Evolutionary conservation across 495 filamentous ascomycete genomes (phyloP).

Genomic region (Durotheca rogersii): DNA sequence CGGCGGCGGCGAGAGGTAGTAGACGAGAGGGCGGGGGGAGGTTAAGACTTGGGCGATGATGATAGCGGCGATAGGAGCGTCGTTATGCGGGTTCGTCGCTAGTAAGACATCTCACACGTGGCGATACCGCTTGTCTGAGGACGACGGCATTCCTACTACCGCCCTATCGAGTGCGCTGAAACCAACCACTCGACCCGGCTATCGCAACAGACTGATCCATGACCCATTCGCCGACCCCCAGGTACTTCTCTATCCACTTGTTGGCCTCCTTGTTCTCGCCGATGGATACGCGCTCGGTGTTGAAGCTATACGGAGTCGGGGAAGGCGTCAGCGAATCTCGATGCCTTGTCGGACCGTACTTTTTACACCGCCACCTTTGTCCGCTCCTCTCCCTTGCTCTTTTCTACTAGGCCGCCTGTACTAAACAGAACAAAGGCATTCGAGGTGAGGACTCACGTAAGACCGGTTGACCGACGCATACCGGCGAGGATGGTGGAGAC

Average conservation of each 20-base stretch:
- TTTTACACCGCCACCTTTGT: slow-evolving; percentile 37
- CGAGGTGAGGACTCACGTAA: slow-evolving; percentile 73
- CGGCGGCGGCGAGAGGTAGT: neutral
- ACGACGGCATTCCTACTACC: neutral
- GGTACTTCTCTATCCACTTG: slow-evolving; percentile 91
- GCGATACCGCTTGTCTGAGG: neutral
- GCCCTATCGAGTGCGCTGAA: slow-evolving; percentile 75
- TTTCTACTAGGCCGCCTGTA: no score
- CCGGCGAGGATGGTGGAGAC: slow-evolving; percentile 96
- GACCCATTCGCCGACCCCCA: slow-evolving; percentile 93
- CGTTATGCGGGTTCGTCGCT: neutral
- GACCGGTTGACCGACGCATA: slow-evolving; percentile 91
- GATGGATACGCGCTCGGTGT: slow-evolving; percentile 74
- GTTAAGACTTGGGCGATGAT: neutral
- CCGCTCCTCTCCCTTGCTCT: no score
- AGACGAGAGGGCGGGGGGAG: neutral
- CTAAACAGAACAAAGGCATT: neutral
- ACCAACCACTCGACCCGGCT: slow-evolving; percentile 81
- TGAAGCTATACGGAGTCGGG: no score
- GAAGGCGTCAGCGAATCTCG: no score
- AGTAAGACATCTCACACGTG: neutral
- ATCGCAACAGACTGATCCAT: slow-evolving; percentile 96
- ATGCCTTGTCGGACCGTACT: slow-evolving; percentile 33
- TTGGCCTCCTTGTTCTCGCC: slow-evolving; percentile 78
- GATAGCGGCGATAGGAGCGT: neutral